phyloP scores from a whole-genome alignment of 768 basidiomycete species.

The Clavulina sp. region DNA sequence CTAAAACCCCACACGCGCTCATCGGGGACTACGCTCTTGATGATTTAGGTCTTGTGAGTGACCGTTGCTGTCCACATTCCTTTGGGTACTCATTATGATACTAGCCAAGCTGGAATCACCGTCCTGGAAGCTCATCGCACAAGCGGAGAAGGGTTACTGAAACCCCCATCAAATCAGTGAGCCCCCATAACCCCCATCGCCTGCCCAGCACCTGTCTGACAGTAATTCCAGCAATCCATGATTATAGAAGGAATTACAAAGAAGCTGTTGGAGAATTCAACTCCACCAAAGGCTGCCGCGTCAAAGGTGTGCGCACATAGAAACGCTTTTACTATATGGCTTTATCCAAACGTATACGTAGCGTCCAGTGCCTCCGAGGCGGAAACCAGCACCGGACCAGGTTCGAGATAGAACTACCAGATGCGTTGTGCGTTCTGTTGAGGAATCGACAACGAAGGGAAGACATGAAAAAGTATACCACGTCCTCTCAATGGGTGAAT shows the following conservation, averaged over 20 bases:
- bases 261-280: not conserved
- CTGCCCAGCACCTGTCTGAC: too few relatives aligned
- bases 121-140: not conserved
- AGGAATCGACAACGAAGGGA: constrained; percentile 18
- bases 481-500: not conserved
- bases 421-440: constrained; percentile 35
- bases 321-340: not conserved
- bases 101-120: not conserved
- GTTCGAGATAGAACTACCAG: constrained; percentile 30
- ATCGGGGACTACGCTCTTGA: not conserved
- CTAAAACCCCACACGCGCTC: not conserved
- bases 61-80: not conserved
- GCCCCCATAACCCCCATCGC: not conserved
- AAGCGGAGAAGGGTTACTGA: not conserved
- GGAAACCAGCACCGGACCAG: constrained; percentile 10
- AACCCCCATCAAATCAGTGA: not conserved
- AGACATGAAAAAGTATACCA: constrained; percentile 28
- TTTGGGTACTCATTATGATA: not conserved
- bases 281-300: not conserved
- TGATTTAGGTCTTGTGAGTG: not conserved
- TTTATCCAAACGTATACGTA: not conserved
- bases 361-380: too few relatives aligned
- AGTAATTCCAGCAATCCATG: too few relatives aligned
- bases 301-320: not conserved
- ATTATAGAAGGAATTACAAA: not conserved